phyloP scores from a whole-genome alignment of 768 basidiomycete genomes.

The Rhodotorula paludigena region DNA sequence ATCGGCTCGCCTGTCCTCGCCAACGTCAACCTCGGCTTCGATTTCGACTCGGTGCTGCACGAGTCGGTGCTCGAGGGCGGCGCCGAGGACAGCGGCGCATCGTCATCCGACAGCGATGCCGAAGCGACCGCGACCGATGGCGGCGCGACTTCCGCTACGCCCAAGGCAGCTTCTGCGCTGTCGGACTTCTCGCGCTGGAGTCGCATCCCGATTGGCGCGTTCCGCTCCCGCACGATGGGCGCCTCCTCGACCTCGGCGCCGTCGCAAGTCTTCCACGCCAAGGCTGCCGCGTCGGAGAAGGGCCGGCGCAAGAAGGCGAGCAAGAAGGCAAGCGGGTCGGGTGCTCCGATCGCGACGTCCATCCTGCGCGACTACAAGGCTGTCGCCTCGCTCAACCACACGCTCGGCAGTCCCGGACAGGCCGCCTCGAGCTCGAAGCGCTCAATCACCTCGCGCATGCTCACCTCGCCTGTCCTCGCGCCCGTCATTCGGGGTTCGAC shows the following conservation, averaged over 20 bases:
- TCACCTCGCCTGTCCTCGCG: constrained; percentile 28
- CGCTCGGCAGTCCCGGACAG: constrained; percentile 6
- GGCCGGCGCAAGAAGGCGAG: neutral
- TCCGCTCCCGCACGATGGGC: constrained; percentile 33
- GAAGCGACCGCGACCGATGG: constrained; percentile 8
- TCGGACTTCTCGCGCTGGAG: constrained; percentile 41
- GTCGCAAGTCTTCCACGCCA: constrained; percentile 24
- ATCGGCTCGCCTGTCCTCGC: constrained; percentile 26
- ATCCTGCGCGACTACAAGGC: constrained; percentile 30
- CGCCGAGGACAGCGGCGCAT: constrained; percentile 6
- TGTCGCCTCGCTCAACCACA: constrained; percentile 13
- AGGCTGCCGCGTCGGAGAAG: constrained; percentile 19
- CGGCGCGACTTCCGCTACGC: constrained; percentile 3
- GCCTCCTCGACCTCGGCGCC: constrained; percentile 5
- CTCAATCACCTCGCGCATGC: constrained; percentile 22
- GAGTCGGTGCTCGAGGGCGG: constrained; percentile 22
- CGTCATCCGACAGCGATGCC: constrained; percentile 33
- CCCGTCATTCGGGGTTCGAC: constrained; percentile 1
- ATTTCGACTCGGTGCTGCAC: constrained; percentile 28
- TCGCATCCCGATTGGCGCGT: constrained; percentile 43
- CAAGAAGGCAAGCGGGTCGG: neutral
- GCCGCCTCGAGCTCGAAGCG: neutral
- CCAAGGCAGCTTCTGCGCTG: constrained; percentile 12
- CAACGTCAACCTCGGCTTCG: constrained; percentile 23
- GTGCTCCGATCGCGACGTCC: constrained; percentile 12